Evolutionary conservation across 2,329 filamentous ascomycete genomes (phyloP), one percentile per base, ranked within the genome.

Genomic region (Polychaeton citri): DNA sequence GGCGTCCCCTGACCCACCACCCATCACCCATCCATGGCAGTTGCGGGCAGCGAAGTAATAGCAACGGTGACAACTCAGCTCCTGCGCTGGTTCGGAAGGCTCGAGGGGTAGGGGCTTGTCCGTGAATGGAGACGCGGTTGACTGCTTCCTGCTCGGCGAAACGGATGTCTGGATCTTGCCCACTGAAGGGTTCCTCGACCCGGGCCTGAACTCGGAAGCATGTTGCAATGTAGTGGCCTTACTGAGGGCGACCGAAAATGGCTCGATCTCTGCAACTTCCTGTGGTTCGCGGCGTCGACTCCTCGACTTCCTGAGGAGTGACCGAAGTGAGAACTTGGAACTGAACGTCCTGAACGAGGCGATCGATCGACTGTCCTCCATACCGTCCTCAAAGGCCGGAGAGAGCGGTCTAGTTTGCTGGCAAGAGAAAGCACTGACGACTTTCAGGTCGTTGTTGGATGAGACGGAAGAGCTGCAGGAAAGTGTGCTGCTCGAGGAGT

Each of bases 11-110:
- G 44, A 39, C 13, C 44, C 40, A 15, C 54, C 53, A 12, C 52
- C 52, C 34, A 58, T 46, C 16, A 57, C 53, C 42, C 49, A 58
- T 18, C 55, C 55, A 31, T 54, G 51, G 43, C 55, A 58, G 37
- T 55, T 51, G 17, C 55, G 46, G 19, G 54, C 53, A 15, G 47
- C 49, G 39, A 48, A 56, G 47, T 58, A 58, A 40, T 58, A 57
- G 46, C 55, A 58, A 12, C 48, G 50, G 30, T 51, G 49, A 35
- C 51, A 58, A 24, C 42, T 52, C 10, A 57, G 38, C 31, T 57
- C 53, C n/a, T 46, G 39, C 6, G 39, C 37, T 15, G 39, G 18
- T 8, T 39, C 36, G 12, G 24, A 28, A 28, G 24, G 24, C 24
- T 19, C 40, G 38, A 26, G 43, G 40, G 21, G 24, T 37, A 2